A percentile compares a stretch with the other conserved stretches of the same genome.
Evolutionary conservation across 1,284 basidiomycete species (phyloP).

Genomic region (Tilletia caries): DNA sequence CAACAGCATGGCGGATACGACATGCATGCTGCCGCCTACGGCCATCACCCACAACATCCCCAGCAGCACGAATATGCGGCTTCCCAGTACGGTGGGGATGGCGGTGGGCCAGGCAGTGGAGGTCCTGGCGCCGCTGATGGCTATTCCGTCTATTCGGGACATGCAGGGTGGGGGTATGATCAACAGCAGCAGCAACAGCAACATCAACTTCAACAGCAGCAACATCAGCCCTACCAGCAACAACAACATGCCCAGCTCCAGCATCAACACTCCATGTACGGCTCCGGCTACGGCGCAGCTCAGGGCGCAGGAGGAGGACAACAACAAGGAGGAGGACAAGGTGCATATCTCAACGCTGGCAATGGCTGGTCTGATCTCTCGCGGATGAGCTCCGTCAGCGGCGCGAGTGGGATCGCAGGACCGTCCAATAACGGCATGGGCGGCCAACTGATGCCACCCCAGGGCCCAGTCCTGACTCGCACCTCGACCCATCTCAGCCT

Average conservation of each 20-base stretch:
- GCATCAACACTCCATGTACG: not conserved
- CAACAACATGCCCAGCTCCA: not conserved
- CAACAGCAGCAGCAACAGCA: not conserved
- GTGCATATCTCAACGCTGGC: not conserved
- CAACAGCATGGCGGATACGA: not conserved
- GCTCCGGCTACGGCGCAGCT: not conserved
- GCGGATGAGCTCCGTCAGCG: not conserved
- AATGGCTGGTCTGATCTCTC: not conserved
- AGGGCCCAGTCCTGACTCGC: not conserved
- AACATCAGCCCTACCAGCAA: not conserved
- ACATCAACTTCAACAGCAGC: not conserved
- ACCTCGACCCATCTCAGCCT: constrained; percentile 10
- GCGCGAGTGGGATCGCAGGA: not conserved
- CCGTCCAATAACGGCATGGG: not conserved
- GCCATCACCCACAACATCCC: not conserved
- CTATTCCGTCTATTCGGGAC: not conserved
- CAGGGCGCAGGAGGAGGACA: not conserved
- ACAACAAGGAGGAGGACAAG: no score
- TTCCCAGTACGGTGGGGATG: not conserved
- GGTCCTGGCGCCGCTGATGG: not conserved
- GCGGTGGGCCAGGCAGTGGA: not conserved
- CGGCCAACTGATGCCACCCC: not conserved
- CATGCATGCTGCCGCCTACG: not conserved
- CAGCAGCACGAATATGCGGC: constrained; percentile 5
- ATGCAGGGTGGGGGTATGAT: not conserved